Conservation (phyloP, 2,329 filamentous ascomycete genomes). For the Diaporthe sp. region DNA sequence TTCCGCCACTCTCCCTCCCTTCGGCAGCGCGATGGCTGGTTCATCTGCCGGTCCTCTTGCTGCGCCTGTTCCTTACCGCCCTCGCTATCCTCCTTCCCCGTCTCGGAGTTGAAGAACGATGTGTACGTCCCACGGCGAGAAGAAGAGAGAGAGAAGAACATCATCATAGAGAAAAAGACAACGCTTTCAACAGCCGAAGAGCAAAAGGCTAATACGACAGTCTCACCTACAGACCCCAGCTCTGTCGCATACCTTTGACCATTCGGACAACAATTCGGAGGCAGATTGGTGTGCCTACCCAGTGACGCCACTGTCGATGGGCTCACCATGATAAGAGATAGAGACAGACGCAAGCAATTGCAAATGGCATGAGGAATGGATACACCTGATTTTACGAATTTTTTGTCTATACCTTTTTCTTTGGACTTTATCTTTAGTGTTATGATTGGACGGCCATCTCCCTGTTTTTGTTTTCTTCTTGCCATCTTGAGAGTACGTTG, state of each 20-base stretch:
- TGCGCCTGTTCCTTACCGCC: constrained; percentile 42
- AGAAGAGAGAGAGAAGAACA: constrained; percentile 9
- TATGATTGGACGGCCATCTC: constrained; percentile 30
- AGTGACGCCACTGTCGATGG: constrained; percentile 79
- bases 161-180: constrained; percentile 24
- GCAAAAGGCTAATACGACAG: constrained; percentile 61
- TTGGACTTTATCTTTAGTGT: not conserved
- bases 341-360: constrained; percentile 31
- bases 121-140: constrained; percentile 31
- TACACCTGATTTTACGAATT: constrained; percentile 2
- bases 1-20: constrained; percentile 47
- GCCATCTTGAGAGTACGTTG: not conserved
- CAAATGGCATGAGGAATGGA: constrained; percentile 3
- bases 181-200: constrained; percentile 31
- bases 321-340: constrained; percentile 39
- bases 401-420: constrained; percentile 32
- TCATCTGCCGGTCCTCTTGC: constrained; percentile 40
- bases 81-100: constrained; percentile 42
- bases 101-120: constrained; percentile 36
- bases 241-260: constrained; percentile 80
- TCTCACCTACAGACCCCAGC: constrained; percentile 76
- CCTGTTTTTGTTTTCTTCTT: not conserved
- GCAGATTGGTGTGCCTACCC: constrained; percentile 73
- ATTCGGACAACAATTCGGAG: constrained; percentile 74
- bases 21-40: constrained; percentile 39